phyloP scores from a whole-genome alignment of 352 stramenopile species.

The Globisporangium acanthophoron region DNA sequence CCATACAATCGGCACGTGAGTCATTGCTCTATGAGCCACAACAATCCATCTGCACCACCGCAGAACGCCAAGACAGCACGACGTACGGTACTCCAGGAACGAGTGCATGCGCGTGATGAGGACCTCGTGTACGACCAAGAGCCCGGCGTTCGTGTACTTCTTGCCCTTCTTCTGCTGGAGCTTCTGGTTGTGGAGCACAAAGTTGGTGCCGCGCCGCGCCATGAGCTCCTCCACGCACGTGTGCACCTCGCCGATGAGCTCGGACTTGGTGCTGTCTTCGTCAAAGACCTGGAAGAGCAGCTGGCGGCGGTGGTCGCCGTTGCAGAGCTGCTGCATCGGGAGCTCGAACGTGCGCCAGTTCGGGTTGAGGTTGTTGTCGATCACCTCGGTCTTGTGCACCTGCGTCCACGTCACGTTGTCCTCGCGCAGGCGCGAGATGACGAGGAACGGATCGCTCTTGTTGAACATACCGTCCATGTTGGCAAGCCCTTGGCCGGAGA shows the following conservation, averaged over 20 bases:
- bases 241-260: slow-evolving; percentile 64
- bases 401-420: slow-evolving; percentile 47
- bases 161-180: slow-evolving; percentile 61
- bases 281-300: slow-evolving; percentile 81
- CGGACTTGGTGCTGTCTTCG: slow-evolving; percentile 59
- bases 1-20: too few species aligned
- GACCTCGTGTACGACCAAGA: slow-evolving; percentile 34
- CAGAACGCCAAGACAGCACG: too few species aligned
- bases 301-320: slow-evolving; percentile 60
- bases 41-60: too few species aligned
- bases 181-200: slow-evolving; percentile 47
- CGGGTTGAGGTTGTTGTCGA: slow-evolving; percentile 70
- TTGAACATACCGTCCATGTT: slow-evolving; percentile 72
- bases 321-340: slow-evolving; percentile 67
- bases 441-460: slow-evolving; percentile 59
- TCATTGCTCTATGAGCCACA: too few species aligned
- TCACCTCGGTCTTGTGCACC: slow-evolving; percentile 62
- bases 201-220: slow-evolving; percentile 40
- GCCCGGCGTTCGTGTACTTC: slow-evolving; percentile 61
- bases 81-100: slow-evolving; percentile 61
- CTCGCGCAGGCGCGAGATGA: slow-evolving; percentile 49
- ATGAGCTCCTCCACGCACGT: slow-evolving; percentile 63
- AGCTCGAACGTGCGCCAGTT: slow-evolving; percentile 56
- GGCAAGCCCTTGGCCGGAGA: slow-evolving; percentile 35
- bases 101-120: slow-evolving; percentile 39